Base-by-base conservation (phyloP, 495 filamentous ascomycete genomes). In the Penicillium malachiteum region DNA sequence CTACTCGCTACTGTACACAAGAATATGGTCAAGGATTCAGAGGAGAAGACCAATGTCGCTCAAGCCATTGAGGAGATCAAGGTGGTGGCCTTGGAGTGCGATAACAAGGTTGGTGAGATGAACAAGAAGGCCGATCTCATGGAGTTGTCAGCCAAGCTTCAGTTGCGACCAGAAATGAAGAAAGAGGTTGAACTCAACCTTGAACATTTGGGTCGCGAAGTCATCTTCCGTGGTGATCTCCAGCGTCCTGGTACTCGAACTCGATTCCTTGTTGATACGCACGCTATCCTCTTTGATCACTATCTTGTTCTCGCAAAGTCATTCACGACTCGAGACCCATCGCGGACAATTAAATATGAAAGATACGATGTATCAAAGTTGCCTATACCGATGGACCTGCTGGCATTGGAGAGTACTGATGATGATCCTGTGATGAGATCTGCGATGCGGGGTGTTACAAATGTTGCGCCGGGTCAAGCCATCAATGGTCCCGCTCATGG, bases 51-150 rank as follows among this genome's bases (percentile, higher is more conserved):
- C 3, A 99, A 94, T 67, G 77, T 99, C 32, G 78, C 81, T 37
- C 85, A 82, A 41, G 94, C 94, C 8, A 91, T 96, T 49, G 92
- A 97, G n/a, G 94, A 99, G 71, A 94, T 97, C 67, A 93, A 90
- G 69, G 76, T 80, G 16, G 94, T 97, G 31, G 96, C 95, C 0
- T 67, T 90, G 55, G 95, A 97, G 62, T 99, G 94, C 67, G 91
- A 99, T 63, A 84, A 86, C 30, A 89, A 91, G 59, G 94, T 99
- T n/a, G 92, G 87, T 32, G 94, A 99, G 70, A 92, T 91, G 85
- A 79, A 83, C 52, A 93, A 92, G 72, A 93, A 92, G 71, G 90
- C 96, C n/a, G 86, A 88, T 52, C 75, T 99, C 63, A 83, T 86
- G 39, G 93, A 97, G 72, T 78, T 99, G n/a, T 76, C 86, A 14